Percentiles rank a stretch among this genome's conserved stretches.
Evolutionary conservation across 352 stramenopile species (phyloP).

Genomic region (Pilasporangium apinafurcum): DNA sequence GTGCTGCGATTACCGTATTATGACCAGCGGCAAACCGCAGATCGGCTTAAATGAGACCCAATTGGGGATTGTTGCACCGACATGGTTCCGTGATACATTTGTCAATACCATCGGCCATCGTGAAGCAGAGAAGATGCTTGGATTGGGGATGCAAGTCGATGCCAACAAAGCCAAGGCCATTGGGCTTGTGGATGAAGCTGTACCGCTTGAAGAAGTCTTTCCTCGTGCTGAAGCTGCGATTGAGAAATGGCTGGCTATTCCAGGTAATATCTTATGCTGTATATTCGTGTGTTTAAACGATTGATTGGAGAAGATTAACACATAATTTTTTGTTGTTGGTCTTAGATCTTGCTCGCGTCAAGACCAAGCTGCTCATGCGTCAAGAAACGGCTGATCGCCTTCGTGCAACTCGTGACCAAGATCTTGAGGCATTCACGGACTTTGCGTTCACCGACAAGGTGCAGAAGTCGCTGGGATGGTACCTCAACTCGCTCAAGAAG

Average conservation of each 20-base stretch:
- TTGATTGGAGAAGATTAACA: background rate
- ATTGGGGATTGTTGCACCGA: constrained; percentile 87
- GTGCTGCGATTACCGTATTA: constrained; percentile 93
- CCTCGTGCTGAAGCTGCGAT: constrained; percentile 53
- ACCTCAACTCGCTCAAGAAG: constrained; percentile 79
- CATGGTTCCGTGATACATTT: constrained; percentile 79
- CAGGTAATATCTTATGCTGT: constrained; percentile 32
- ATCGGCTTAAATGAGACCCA: constrained; percentile 95
- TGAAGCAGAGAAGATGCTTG: constrained; percentile 82
- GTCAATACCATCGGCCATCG: constrained; percentile 82
- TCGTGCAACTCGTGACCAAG: constrained; percentile 34
- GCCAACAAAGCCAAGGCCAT: constrained; percentile 68
- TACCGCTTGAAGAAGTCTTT: constrained; percentile 70
- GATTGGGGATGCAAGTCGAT: constrained; percentile 72
- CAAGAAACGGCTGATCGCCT: constrained; percentile 64
- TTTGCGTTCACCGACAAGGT: constrained; percentile 79
- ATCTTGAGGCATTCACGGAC: constrained; percentile 64
- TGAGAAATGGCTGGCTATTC: constrained; percentile 76
- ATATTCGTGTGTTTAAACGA: background rate
- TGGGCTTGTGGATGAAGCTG: constrained; percentile 71
- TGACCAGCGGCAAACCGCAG: constrained; percentile 80
- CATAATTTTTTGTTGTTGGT: background rate
- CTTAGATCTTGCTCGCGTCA: constrained; percentile 57
- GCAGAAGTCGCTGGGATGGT: constrained; percentile 73
- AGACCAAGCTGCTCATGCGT: constrained; percentile 76